Evolutionary conservation across 108 stramenopile genomes (phyloP), one percentile per base, ranked within the genome.

Genomic region (Cylindrotheca closterium): DNA sequence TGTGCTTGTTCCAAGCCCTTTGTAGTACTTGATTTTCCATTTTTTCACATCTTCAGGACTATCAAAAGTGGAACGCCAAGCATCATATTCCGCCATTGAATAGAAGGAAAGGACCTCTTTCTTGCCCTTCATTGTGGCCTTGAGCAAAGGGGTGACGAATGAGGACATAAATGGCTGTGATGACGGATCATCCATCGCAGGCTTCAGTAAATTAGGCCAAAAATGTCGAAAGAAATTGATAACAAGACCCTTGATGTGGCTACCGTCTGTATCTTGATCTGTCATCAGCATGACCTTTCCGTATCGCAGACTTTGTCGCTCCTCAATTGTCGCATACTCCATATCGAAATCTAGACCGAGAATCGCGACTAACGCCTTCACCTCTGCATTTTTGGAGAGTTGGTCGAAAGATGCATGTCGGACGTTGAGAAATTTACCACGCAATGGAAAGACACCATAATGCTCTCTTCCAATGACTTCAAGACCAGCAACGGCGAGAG

Each of bases 401-500:
- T 96, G 90, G 10, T 73, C 60, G 25, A 85, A 65, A 21, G 93
- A 63, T 5, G 96, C 96, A 62, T 96, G 87, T 5, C 99, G 84
- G 10, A 99, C 99, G 72, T 99, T 99, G 54, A 99, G 75, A 51
- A 95, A 93, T 77, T 98, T 99, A 18, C 99, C 99, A n/a, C 95
- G 87, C 1, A 99, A 82, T 0, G 99, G 99, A 77, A 98, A 99
- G 2, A 99, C 98, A 4, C 99, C 99, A 76, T 91, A 97, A 12
- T 77, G 47, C 49, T 97, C 93, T 15, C 99, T 73, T 7, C 99
- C 98, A 30, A 99, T 91, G n/a, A 98, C 88, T 60, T 95, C 89
- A 21, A 99, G 77, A 8, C 98, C 99, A 21, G 89, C 85, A 0
- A 99, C 93, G 19, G 99, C 99, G 26, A 98, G 63, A 22, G 99